Evolutionary conservation across 1,284 basidiomycete genomes (phyloP).

Genomic region (Pyrrhoderma noxium): DNA sequence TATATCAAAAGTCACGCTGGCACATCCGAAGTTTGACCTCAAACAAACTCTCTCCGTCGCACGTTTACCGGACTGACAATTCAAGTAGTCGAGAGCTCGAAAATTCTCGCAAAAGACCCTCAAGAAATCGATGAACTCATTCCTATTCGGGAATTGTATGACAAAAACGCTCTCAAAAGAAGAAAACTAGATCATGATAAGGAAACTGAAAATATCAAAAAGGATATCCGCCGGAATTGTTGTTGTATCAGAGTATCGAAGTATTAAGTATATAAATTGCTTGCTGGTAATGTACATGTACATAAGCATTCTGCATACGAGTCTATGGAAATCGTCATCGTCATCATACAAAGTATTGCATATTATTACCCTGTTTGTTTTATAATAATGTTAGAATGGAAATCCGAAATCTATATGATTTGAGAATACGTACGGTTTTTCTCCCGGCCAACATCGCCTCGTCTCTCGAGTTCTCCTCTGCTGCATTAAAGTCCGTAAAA

Average conservation of each 20-base stretch:
- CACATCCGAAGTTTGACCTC: too few species aligned
- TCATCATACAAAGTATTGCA: constrained; percentile 57
- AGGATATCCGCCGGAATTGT: too few species aligned
- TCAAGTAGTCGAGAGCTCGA: too few species aligned
- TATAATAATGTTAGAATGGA: constrained; percentile 21
- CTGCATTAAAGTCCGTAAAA: constrained; percentile 80
- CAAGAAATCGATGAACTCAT: not conserved
- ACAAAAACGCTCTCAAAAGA: too few species aligned
- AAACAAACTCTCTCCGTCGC: too few species aligned
- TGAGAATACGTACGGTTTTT: constrained; percentile 45
- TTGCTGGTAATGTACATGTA: not conserved
- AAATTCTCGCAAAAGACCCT: too few species aligned
- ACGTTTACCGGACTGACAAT: too few species aligned
- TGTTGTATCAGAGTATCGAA: not conserved
- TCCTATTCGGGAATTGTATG: not conserved
- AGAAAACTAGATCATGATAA: too few species aligned
- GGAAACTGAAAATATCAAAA: too few species aligned
- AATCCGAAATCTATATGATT: constrained; percentile 9
- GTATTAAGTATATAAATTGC: not conserved
- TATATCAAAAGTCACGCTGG: too few species aligned
- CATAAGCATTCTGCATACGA: not conserved
- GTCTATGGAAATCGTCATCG: not conserved
- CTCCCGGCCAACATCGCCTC: constrained; percentile 53
- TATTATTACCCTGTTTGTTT: constrained; percentile 31
- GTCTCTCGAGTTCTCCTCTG: constrained; percentile 80